Evolutionary conservation across 345 rosid genomes (phyloP), one percentile per base, ranked within the genome.

Genomic region (Citrus cavaleriei): DNA sequence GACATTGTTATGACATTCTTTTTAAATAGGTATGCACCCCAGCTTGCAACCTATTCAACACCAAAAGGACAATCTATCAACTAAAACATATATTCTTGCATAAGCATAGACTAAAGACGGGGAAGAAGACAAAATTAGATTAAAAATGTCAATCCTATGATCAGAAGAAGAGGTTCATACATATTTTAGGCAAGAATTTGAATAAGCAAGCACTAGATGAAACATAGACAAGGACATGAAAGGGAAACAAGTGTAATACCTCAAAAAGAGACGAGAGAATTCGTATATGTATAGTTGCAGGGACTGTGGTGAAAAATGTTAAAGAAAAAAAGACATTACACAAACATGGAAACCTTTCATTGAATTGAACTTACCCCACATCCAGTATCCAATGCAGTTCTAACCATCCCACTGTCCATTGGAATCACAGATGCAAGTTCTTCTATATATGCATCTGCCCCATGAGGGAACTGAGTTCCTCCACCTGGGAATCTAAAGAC

Each of bases 401-500:
- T 88, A 79, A 92, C 91, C 24, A 86, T 81, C 68, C 91, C 90
- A 74, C 84, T 85, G 54, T 85, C 84, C 78, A 92, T 81, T 18
- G 92, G 95, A 37, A 88, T 86, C 58, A 85, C 87, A 30, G 91
- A 85, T 79, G 95, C 91, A 79, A 89, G 85, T 65, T 90, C 85
- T 66, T 90, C 83, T 42, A 90, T 86, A 63, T 90, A 92, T 38
- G 87, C 83, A 80, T 89, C 90, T 10, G 91, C 91, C 60, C 93
- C 93, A 14, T 91, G 84, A 70, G 95, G 95, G 66, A 90, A 91
- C 82, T 86, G 89, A 63, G 91, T 90, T 73, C 93, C 95, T 28
- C 93, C 95, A 71, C 95, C 93, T 10, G 95, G 93, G 76, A 91
- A 90, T 72, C 88, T 88, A 79, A 90, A 90, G 42, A 91, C 91